Percentiles rank a stretch among this genome's conserved stretches.
Conservation (phyloP, 2,329 filamentous ascomycete genomes). For the Aspergillus sp. region DNA sequence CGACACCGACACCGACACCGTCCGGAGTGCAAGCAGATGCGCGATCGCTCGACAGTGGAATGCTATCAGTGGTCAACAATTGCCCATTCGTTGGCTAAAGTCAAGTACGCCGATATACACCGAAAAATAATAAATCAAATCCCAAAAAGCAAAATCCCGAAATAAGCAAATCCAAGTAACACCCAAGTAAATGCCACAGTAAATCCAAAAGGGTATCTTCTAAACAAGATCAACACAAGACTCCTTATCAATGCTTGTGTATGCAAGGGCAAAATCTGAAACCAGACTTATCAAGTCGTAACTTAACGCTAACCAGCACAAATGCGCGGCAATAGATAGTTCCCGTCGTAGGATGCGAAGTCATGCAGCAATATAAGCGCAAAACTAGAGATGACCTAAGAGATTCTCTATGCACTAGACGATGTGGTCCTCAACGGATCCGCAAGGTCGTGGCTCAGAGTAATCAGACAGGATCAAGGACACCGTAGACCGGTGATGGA, state of each 20-base stretch:
- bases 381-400: background rate
- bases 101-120: conserved; percentile 6
- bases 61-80: conserved; percentile 14
- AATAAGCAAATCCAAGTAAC: background rate
- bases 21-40: conserved; percentile 10
- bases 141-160: background rate
- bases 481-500: background rate
- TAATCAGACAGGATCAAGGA: background rate
- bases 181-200: background rate
- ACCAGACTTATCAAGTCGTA: background rate
- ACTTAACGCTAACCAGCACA: background rate
- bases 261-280: background rate
- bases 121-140: background rate
- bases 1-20: background rate
- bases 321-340: background rate
- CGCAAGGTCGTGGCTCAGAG: background rate
- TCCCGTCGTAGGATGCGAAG: background rate
- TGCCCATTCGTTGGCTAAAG: conserved; percentile 14
- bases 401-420: background rate
- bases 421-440: background rate
- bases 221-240: conserved; percentile 8
- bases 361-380: background rate
- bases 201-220: conserved; percentile 14
- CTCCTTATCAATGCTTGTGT: conserved; percentile 11
- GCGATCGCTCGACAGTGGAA: conserved; percentile 7